A percentile compares a stretch with the other conserved stretches of the same genome.
These are phyloP conservation scores for Emergomyces orientalis DNA, from an alignment of 2,329 filamentous ascomycete species.

Conservation along the genomic window DNA sequence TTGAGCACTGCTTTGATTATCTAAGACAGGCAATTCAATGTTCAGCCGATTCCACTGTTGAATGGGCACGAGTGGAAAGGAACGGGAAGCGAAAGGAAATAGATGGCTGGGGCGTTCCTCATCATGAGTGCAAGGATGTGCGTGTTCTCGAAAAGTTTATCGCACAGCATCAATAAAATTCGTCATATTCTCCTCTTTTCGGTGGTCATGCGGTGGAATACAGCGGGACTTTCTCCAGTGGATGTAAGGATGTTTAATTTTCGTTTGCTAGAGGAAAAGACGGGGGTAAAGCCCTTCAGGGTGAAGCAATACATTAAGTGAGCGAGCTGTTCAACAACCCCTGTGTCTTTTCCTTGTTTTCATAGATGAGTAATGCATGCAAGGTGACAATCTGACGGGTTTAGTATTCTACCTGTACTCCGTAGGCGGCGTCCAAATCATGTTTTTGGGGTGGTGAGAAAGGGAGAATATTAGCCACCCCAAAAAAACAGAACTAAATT, in stretches of 20 bases:
- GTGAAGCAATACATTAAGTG: not conserved
- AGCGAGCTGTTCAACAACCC: not conserved
- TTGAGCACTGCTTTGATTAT: constrained; percentile 9
- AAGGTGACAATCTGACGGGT: not conserved
- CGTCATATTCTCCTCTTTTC: not conserved
- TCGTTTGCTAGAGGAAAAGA: no score
- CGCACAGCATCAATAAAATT: not conserved
- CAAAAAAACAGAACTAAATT: no score
- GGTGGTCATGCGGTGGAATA: not conserved
- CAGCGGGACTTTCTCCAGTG: not conserved
- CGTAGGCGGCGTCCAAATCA: not conserved
- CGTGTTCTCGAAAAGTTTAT: not conserved
- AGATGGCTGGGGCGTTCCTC: constrained; percentile 4
- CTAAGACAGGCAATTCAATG: constrained; percentile 15
- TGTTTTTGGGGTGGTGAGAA: not conserved
- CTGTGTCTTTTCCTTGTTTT: not conserved
- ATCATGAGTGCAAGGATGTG: constrained; percentile 3
- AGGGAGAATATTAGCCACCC: not conserved
- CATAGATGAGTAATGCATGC: not conserved
- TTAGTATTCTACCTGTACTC: no score
- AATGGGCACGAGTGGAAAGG: constrained; percentile 6
- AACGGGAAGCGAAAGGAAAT: not conserved
- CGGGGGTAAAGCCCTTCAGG: no score
- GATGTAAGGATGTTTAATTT: not conserved
- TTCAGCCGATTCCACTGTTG: constrained; percentile 15